Conservation (phyloP, 371 early-diverging fungal genomes). For the Mortierella sp. region DNA sequence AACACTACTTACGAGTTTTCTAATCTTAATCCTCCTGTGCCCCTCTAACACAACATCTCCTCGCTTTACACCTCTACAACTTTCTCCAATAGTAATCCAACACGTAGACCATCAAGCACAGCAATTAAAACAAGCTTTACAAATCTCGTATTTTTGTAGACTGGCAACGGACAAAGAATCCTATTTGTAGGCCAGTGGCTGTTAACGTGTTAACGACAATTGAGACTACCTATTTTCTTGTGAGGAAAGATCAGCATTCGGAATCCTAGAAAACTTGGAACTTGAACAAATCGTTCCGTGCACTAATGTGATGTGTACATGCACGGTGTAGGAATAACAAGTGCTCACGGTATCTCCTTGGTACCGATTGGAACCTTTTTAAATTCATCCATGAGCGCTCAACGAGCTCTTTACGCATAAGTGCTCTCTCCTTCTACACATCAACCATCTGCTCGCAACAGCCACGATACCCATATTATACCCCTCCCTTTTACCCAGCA, state of each 20-base stretch:
- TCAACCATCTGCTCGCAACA: no score
- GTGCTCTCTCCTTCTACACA: no score
- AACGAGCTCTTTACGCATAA: not conserved
- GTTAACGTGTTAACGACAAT: not conserved
- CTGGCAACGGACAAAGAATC: not conserved
- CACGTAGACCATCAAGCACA: no score
- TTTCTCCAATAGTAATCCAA: no score
- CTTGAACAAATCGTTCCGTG: not conserved
- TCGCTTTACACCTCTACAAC: no score
- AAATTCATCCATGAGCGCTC: not conserved
- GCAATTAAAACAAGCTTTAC: no score
- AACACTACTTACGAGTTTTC: no score
- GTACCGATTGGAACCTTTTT: not conserved
- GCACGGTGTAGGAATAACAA: not conserved
- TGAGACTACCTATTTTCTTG: not conserved
- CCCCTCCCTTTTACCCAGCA: not conserved
- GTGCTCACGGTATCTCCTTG: not conserved
- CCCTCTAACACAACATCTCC: no score
- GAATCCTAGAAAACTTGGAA: not conserved
- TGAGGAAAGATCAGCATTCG: not conserved
- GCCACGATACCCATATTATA: not conserved
- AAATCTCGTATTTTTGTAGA: not conserved
- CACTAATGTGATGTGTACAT: not conserved
- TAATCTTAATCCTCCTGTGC: no score
- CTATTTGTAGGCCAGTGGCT: not conserved